Percentiles rank a stretch among this genome's conserved stretches.
These are phyloP conservation scores for Trichocladium antarcticum DNA, from an alignment of 495 filamentous ascomycete genomes.

Conservation along the genomic window DNA sequence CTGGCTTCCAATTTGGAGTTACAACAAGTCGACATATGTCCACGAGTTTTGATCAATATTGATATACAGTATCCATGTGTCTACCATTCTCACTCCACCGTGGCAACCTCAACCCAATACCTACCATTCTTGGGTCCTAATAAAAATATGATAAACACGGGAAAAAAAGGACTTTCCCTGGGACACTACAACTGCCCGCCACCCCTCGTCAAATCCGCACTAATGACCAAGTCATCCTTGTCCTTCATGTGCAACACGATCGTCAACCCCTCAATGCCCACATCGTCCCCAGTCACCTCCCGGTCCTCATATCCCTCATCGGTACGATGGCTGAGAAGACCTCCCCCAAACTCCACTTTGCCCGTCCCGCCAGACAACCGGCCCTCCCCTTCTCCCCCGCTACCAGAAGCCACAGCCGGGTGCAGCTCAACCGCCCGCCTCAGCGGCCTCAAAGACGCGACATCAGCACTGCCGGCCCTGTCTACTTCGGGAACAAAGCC, in stretches of 20 bases:
- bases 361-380: not conserved
- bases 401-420: not conserved
- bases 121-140: too few relatives aligned
- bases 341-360: not conserved
- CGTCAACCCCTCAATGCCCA: slow-evolving; percentile 35
- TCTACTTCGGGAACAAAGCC: not conserved
- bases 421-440: not conserved
- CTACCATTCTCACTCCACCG: too few relatives aligned
- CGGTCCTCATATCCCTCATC: not conserved
- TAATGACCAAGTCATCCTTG: slow-evolving; percentile 38
- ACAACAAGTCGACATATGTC: too few relatives aligned
- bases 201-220: slow-evolving; percentile 28
- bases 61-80: too few relatives aligned
- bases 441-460: not conserved
- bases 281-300: slow-evolving; percentile 17
- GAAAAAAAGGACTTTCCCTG: not conserved
- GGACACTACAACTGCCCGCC: not conserved
- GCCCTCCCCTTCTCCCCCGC: not conserved
- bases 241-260: slow-evolving; percentile 36
- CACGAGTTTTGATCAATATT: too few relatives aligned
- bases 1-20: too few relatives aligned
- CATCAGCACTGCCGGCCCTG: not conserved
- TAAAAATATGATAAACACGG: too few relatives aligned
- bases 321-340: not conserved
- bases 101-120: too few relatives aligned